Evolutionary conservation across 2,329 filamentous ascomycete species (phyloP), one percentile per base, ranked within the genome.

Genomic region (Emmonsiellopsis sp.): DNA sequence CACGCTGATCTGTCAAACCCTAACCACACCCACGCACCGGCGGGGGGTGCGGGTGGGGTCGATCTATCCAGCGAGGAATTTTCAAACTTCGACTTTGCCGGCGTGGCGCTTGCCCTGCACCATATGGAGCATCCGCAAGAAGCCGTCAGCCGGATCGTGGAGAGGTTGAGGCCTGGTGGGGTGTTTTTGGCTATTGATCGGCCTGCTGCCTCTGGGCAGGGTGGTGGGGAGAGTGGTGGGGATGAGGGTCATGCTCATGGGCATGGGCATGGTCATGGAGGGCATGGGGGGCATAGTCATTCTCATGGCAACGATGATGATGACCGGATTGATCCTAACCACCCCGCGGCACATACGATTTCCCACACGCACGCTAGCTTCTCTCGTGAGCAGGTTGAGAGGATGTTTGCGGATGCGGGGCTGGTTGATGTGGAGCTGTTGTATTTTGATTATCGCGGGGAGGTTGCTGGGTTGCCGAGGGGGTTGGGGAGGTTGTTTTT

Each of bases 61-160:
- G 13, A 42, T 11, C 15, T 50, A 30, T 41, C 26, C 15, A 3
- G 44, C 11, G 52, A 54, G 16, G 56, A 58, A 11, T 53, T 57
- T 34, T 55, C 52, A 44, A 52, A 54, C n/a, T 59, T 59, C 31
- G 57, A 60, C 40, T 54, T 60, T 7, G 52, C 53, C 9, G 54
- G 55, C 41, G 53, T 48, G 30, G 50, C 42, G 38, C 30, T 57
- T 5, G 57, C 57, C 13, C 50, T 60, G 32, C 58, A 60, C 38
- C 58, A 60, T 35, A 47, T 60, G 26, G 52, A 51, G 15, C 42
- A 60, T 16, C 53, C 55, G 20, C 49, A 54, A 37, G 15, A 15
- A 7, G 30, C 51, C 7, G 34, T 58, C 30, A 53, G 51, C 13
- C 16, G 37, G 13, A 10, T 58, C 31, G 38, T 52, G 6, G 57